phyloP scores from a whole-genome alignment of 345 rosid species.

The Firmiana major region DNA sequence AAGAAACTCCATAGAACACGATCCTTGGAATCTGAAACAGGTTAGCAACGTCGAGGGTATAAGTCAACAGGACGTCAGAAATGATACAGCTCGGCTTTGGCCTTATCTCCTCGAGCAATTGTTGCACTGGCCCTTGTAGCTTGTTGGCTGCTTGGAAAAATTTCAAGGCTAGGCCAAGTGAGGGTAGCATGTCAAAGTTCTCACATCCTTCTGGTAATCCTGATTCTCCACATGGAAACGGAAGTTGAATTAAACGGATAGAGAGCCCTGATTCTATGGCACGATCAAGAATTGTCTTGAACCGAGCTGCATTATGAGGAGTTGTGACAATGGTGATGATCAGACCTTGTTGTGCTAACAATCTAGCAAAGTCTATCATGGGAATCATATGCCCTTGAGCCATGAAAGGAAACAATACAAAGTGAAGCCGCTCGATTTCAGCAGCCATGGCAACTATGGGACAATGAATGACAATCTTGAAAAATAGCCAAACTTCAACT shows the following conservation, averaged over 20 bases:
- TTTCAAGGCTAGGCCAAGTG: constrained; percentile 9
- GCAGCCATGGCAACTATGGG: background rate
- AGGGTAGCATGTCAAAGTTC: constrained; percentile 31
- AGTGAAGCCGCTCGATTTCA: constrained; percentile 25
- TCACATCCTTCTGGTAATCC: constrained; percentile 42
- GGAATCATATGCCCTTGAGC: constrained; percentile 63
- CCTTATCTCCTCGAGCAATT: constrained; percentile 23
- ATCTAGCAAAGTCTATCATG: constrained; percentile 43
- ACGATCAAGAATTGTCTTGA: constrained; percentile 18
- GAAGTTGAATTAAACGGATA: constrained; percentile 24
- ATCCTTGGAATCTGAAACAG: constrained; percentile 41
- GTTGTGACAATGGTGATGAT: constrained; percentile 46
- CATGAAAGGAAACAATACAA: constrained; percentile 53
- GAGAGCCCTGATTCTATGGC: constrained; percentile 22
- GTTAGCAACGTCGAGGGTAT: constrained; percentile 30
- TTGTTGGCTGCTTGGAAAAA: constrained; percentile 26
- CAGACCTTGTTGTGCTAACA: constrained; percentile 41
- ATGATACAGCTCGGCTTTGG: constrained; percentile 44
- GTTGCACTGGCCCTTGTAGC: constrained; percentile 22
- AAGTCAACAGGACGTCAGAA: constrained; percentile 34
- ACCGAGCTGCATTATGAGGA: constrained; percentile 26
- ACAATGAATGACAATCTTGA: too few species aligned
- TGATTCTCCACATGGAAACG: constrained; percentile 22
- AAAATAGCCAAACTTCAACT: background rate
- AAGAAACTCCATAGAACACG: constrained; percentile 33